phyloP scores from a whole-genome alignment of 73 alveolate genomes.

The Tetrahymena malaccensis region DNA sequence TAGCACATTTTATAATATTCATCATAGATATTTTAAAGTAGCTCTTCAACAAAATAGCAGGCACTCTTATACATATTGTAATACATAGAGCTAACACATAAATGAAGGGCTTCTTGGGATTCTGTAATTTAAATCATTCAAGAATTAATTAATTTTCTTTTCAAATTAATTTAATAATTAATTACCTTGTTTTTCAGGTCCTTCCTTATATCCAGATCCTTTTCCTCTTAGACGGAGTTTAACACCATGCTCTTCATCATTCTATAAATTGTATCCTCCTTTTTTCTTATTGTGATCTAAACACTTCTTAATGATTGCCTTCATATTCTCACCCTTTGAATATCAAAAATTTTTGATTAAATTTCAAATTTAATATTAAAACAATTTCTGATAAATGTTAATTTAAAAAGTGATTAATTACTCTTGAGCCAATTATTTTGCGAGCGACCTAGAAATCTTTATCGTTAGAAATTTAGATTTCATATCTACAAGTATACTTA shows the following conservation, averaged over 20 bases:
- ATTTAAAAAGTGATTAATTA: background rate
- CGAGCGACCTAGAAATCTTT: slow-evolving; percentile 96
- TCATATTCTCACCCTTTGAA: slow-evolving; percentile 91
- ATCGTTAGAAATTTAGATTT: slow-evolving; percentile 91
- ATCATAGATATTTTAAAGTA: slow-evolving; percentile 17
- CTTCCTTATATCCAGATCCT: slow-evolving; percentile 98
- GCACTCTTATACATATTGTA: slow-evolving; percentile 50
- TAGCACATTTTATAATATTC: slow-evolving; percentile 4
- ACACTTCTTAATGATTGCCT: slow-evolving; percentile 83
- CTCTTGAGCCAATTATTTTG: slow-evolving; percentile 82
- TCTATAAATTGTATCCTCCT: background rate
- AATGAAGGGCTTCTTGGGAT: slow-evolving; percentile 89
- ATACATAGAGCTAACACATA: slow-evolving; percentile 88
- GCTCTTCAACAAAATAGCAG: slow-evolving; percentile 16
- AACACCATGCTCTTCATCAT: slow-evolving; percentile 54
- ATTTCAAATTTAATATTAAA: background rate
- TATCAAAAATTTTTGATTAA: background rate
- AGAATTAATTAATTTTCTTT: too few species aligned
- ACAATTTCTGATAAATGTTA: background rate
- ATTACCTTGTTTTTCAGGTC: slow-evolving; percentile 77
- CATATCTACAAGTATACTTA: slow-evolving; percentile 92
- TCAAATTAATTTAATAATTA: background rate
- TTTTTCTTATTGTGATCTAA: slow-evolving; percentile 52
- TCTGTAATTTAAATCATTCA: slow-evolving; percentile 33
- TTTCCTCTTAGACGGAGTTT: slow-evolving; percentile 94